Percentiles rank a stretch among this genome's conserved stretches.
phyloP scores from a whole-genome alignment of 2,329 filamentous ascomycete species.

The Apiospora phragmitis region DNA sequence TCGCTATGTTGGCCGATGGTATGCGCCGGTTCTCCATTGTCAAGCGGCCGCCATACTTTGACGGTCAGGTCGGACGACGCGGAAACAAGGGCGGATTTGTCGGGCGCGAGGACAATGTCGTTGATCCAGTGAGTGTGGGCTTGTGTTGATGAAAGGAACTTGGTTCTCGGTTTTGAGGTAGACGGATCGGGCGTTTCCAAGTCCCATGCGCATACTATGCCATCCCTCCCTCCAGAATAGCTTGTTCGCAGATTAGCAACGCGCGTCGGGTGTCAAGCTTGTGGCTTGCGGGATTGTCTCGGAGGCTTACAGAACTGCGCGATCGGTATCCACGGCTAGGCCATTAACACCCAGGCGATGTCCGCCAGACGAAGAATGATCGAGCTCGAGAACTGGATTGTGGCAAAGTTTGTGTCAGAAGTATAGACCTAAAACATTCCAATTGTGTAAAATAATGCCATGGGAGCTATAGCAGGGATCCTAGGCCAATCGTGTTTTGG shows the following conservation, averaged over 20 bases:
- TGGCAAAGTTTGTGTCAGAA: slow-evolving; percentile 14
- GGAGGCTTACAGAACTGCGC: slow-evolving; percentile 76
- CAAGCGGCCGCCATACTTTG: slow-evolving; percentile 84
- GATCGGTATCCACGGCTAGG: slow-evolving; percentile 79
- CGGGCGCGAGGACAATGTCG: slow-evolving; percentile 79
- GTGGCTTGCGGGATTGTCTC: not conserved
- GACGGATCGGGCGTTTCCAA: slow-evolving; percentile 71
- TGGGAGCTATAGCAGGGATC: not conserved
- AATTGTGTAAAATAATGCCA: slow-evolving; percentile 11
- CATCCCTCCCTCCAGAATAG: slow-evolving; percentile 94
- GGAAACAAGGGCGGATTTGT: slow-evolving; percentile 78
- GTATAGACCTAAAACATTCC: slow-evolving; percentile 18
- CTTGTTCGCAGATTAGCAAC: slow-evolving; percentile 44
- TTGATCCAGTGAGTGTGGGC: slow-evolving; percentile 97
- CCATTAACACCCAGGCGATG: slow-evolving; percentile 95
- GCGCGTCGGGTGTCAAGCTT: not conserved
- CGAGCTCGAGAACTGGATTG: slow-evolving; percentile 56
- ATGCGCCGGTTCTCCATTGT: slow-evolving; percentile 65
- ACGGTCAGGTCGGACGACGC: slow-evolving; percentile 93
- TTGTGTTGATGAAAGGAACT: slow-evolving; percentile 61
- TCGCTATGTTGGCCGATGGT: slow-evolving; percentile 92
- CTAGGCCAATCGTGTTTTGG: not conserved
- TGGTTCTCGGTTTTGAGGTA: slow-evolving; percentile 47
- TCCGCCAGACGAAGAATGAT: slow-evolving; percentile 65
- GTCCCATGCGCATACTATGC: slow-evolving; percentile 95